Evolutionary conservation across 306 rosid species (phyloP), one percentile per base, ranked within the genome.

Genomic region (Astragalus membranaceus): DNA sequence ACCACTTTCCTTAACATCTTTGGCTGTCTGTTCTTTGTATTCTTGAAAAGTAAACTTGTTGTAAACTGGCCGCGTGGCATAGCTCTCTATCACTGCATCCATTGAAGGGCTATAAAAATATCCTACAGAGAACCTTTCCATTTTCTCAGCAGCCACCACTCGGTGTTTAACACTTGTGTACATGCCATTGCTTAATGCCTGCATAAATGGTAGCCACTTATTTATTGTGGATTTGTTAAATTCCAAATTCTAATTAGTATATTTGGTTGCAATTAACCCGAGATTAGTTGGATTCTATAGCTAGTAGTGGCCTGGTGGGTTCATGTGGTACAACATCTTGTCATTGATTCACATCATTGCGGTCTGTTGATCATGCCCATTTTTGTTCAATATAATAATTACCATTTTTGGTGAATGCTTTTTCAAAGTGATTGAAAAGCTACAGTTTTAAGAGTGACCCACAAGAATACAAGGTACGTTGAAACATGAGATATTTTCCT

Each of bases 121-220:
- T 66, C 96, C 97, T 65, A 85, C 64, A 0, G 94, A 92, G 29
- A 82, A 84, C 51, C 98, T 84, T 48, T 87, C 92, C 2, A 62
- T 82, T 55, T 43, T 79, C 69, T 72, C 74, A 33, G 70, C 44
- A 5, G 78, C 80, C 17, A 82, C 53, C 57, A 87, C 98, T 73
- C 82, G 16, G 79, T 92, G 96, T 44, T 54, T 82, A 5, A 85
- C 80, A 87, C 96, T 92, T 43, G 44, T 82, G 83, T 87, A 92
- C 10, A 58, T 69, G 11, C 80, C 91, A 83, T 92, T 92, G 86
- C 94, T 89, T 75, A 86, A 7, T 48, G 92, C 96, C 96, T 85
- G 83, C 79, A 60, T 16, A 55, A 56, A 58, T 70, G 65, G 10
- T 43, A 23, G 29, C 53, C 43, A 56, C 11, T 44, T 30, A 36